A percentile compares a stretch with the other conserved stretches of the same genome.
These are phyloP conservation scores for Camellia sinensis DNA, from an alignment of 148 eudicot genomes.

Conservation along the genomic window DNA sequence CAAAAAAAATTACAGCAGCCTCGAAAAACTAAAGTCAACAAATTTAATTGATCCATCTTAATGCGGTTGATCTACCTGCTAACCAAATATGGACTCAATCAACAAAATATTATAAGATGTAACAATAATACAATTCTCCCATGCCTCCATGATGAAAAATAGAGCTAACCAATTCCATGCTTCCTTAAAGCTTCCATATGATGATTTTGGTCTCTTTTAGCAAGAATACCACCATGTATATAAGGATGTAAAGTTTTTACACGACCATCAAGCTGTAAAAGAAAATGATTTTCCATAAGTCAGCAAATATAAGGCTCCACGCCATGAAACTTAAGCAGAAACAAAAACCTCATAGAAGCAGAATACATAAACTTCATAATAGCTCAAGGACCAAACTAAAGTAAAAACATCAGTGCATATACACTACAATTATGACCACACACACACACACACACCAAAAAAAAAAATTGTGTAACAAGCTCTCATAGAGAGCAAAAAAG, in stretches of 20 bases:
- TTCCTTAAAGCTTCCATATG: conserved; percentile 90
- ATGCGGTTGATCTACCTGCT: neutral
- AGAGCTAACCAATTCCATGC: conserved; percentile 73
- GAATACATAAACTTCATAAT: too few relatives aligned
- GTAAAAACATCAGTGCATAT: neutral
- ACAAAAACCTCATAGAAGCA: neutral
- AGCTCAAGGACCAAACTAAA: neutral
- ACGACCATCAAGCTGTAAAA: conserved; percentile 95
- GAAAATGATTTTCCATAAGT: neutral
- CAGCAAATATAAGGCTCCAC: neutral
- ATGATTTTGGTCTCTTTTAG: conserved; percentile 81
- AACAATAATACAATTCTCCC: neutral
- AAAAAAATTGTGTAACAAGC: neutral
- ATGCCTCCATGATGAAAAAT: neutral
- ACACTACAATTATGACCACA: too few relatives aligned
- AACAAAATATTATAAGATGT: neutral
- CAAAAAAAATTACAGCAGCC: too few relatives aligned
- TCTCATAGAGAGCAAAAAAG: neutral
- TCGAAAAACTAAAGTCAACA: neutral
- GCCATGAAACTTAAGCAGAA: neutral
- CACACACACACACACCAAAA: neutral
- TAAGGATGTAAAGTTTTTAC: conserved; percentile 95
- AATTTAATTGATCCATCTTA: neutral
- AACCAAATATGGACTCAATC: conserved; percentile 1
- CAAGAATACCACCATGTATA: conserved; percentile 97